Conservation (phyloP, 148 eudicot species). For the Camellia lanceoleosa region DNA sequence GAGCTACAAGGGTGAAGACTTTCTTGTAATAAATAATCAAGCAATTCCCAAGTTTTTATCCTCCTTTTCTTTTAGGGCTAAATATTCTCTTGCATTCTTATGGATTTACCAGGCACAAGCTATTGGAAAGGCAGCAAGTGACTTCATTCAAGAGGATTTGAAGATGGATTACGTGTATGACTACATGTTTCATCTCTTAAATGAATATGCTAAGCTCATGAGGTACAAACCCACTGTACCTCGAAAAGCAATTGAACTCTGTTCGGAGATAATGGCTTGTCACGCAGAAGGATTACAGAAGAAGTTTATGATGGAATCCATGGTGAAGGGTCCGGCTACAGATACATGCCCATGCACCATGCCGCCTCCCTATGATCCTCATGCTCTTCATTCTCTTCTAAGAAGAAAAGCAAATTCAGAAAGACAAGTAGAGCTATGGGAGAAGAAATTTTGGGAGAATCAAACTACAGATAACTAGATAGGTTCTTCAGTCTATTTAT, state of each 20-base stretch:
- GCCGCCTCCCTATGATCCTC: conserved; percentile 59
- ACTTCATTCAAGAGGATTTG: conserved; percentile 51
- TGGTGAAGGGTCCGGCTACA: conserved; percentile 47
- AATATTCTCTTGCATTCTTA: background rate
- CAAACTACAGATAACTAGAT: conserved; percentile 11
- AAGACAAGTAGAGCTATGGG: conserved; percentile 57
- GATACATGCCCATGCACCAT: conserved; percentile 49
- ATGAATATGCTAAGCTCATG: conserved; percentile 65
- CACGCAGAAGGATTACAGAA: conserved; percentile 41
- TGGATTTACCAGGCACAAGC: conserved; percentile 53
- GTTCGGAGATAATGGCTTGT: conserved; percentile 77
- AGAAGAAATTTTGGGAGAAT: conserved; percentile 46
- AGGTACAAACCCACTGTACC: conserved; percentile 64
- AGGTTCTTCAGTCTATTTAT: background rate
- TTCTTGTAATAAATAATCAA: too few species aligned
- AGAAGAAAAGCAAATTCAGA: conserved; percentile 33
- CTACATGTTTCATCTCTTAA: conserved; percentile 80
- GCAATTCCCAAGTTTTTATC: too few species aligned
- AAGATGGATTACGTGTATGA: conserved; percentile 79
- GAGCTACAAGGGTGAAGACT: too few species aligned
- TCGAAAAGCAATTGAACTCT: conserved; percentile 54
- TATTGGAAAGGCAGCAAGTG: conserved; percentile 58
- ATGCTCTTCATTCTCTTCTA: conserved; percentile 20
- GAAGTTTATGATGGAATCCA: conserved; percentile 59
- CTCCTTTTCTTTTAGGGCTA: too few species aligned